Percentiles rank a stretch among this genome's conserved stretches.
phyloP scores from a whole-genome alignment of 139 green algal species.

The Coelastrella sp. region DNA sequence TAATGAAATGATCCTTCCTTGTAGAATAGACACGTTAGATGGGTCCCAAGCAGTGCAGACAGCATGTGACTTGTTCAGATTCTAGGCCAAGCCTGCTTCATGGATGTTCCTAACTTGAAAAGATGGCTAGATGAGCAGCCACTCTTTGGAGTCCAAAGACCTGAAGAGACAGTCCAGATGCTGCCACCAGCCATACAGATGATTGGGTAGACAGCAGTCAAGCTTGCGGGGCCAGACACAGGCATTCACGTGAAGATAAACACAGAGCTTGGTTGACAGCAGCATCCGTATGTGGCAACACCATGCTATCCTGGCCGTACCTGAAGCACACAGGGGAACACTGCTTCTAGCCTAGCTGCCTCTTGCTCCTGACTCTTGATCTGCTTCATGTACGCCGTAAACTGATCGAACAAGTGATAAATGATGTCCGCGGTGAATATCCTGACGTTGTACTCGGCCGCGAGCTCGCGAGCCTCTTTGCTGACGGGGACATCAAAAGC shows the following conservation, averaged over 20 bases:
- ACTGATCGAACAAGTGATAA: slow-evolving; percentile 99
- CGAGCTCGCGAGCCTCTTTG: slow-evolving; percentile 79
- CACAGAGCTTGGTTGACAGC: neutral
- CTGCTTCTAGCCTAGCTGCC: slow-evolving; percentile 83
- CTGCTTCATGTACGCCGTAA: slow-evolving; percentile 78
- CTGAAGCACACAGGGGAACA: slow-evolving; percentile 93
- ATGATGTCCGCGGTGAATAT: slow-evolving; percentile 99
- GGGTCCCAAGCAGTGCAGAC: too few species aligned
- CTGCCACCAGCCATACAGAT: too few species aligned
- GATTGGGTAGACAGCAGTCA: too few species aligned
- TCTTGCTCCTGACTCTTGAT: slow-evolving; percentile 88
- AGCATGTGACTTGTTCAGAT: too few species aligned
- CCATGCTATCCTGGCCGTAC: slow-evolving; percentile 65
- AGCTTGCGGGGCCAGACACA: too few species aligned
- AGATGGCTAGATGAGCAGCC: too few species aligned
- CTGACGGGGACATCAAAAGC: slow-evolving; percentile 96
- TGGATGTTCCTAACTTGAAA: too few species aligned
- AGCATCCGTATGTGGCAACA: neutral
- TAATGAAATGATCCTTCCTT: too few species aligned
- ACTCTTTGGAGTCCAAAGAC: too few species aligned
- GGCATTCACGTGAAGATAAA: neutral
- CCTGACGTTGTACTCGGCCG: slow-evolving; percentile 81
- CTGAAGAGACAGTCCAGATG: too few species aligned
- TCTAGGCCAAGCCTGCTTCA: too few species aligned
- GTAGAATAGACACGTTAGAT: too few species aligned